Evolutionary conservation across 1,139 yeast species (phyloP), one percentile per base, ranked within the genome.

Genomic region (Blastobotrys proliferans): DNA sequence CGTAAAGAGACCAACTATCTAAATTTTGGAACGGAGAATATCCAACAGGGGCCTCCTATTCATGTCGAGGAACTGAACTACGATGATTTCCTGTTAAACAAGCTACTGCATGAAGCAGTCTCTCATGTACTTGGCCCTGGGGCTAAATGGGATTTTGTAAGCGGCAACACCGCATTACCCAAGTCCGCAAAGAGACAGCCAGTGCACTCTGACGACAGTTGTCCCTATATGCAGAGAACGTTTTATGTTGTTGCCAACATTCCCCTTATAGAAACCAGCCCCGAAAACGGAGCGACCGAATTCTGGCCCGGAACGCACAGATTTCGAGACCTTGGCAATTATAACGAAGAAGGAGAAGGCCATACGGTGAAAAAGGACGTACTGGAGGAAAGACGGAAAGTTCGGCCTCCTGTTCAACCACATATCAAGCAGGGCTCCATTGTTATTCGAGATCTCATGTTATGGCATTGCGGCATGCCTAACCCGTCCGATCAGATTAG

Each of bases 1-100:
- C 42, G 52, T 11, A 4, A 32, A 9, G 31, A 38, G 9, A 32
- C 38, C 16, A 34, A 43, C 2, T 44, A 38, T 6, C 35, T 47
- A 28, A 51, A 51, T 34, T 50, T 49, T 40, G 55, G 55, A 14
- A 48, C 52, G 1, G 50, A 45, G 35, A 51, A 51, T 34, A 39
- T 52, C 31, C 56, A 52, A 43, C 56, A 52, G 37, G 51, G 44
- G 11, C 52, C 55, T 1, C 54, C 54, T 5, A 32, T 52, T 20
- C 49, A 51, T 17, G 17, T 20, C 14, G 17, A 38, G 6, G 47
- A 45, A 8, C 40, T 49, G 27, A 18, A 41, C 6, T 51, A 33
- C 30, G 51, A 51, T 10, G 53, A 51, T 33, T 35, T 52, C 6
- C 43, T 37, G 19, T 43, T 39, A 28, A 52, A 52, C 36, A 32